Conservation (phyloP, 441 rosid species). For the Erysimum pusillum region DNA sequence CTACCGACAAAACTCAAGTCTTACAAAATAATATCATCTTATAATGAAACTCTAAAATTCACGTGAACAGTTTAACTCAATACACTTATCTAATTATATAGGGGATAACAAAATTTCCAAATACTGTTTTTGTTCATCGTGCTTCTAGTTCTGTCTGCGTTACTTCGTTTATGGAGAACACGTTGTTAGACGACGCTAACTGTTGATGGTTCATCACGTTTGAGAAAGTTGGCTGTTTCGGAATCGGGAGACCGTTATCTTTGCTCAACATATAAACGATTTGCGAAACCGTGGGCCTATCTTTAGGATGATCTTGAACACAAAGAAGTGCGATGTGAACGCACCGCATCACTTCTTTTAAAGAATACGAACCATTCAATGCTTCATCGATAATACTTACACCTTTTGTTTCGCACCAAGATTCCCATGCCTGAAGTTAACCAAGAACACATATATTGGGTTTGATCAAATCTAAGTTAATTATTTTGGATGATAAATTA, state of each 20-base stretch:
- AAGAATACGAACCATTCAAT: background rate
- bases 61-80: background rate
- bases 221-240: slow-evolving; percentile 46
- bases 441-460: background rate
- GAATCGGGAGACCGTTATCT: slow-evolving; percentile 36
- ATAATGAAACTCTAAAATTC: background rate
- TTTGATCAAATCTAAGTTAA: background rate
- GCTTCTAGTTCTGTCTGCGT: slow-evolving; percentile 1
- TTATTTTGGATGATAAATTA: background rate
- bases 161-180: slow-evolving; percentile 1
- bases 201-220: background rate
- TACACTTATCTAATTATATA: background rate
- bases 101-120: background rate
- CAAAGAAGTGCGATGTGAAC: slow-evolving; percentile 58
- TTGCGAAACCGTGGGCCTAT: slow-evolving; percentile 48
- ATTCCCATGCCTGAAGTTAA: slow-evolving; percentile 2
- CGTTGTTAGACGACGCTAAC: background rate
- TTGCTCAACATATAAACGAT: slow-evolving; percentile 51
- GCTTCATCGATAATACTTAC: slow-evolving; percentile 1
- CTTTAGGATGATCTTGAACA: slow-evolving; percentile 51
- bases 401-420: slow-evolving; percentile 1
- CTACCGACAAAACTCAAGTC: background rate
- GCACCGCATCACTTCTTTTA: slow-evolving; percentile 3
- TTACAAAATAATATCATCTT: background rate
- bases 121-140: background rate